Conservation (phyloP, 306 rosid species). For the Morella rubra region DNA sequence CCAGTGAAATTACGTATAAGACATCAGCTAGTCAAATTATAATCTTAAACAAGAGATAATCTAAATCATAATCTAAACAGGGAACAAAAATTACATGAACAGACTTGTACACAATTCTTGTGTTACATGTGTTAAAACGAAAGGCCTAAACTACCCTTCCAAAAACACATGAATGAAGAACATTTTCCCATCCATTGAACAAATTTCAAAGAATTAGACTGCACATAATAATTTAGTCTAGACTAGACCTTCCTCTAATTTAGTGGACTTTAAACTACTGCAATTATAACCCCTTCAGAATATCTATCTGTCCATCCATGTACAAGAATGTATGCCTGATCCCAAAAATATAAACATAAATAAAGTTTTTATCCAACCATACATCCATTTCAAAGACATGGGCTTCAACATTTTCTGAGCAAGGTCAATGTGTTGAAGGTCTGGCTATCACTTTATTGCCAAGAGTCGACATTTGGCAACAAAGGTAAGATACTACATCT, state of each 20-base stretch:
- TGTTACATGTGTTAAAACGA: background rate
- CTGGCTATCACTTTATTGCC: background rate
- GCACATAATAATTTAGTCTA: background rate
- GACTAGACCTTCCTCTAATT: background rate
- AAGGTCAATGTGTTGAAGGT: background rate
- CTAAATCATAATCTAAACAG: background rate
- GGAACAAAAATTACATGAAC: background rate
- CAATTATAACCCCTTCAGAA: background rate
- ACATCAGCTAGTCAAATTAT: background rate
- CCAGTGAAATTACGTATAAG: constrained; percentile 19
- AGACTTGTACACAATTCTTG: background rate
- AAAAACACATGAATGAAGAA: background rate
- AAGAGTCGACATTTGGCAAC: background rate
- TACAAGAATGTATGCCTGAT: too few species aligned
- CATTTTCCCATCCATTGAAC: background rate
- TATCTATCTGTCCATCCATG: background rate
- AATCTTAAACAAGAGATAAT: background rate
- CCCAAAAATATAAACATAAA: too few species aligned
- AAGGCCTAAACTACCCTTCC: background rate
- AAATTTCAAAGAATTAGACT: background rate
- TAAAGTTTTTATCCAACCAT: background rate
- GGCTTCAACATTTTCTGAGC: background rate
- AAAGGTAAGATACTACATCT: background rate
- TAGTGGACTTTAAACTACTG: background rate
- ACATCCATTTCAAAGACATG: background rate